phyloP scores from a whole-genome alignment of 73 alveolate species.

The Diophrys sp. region DNA sequence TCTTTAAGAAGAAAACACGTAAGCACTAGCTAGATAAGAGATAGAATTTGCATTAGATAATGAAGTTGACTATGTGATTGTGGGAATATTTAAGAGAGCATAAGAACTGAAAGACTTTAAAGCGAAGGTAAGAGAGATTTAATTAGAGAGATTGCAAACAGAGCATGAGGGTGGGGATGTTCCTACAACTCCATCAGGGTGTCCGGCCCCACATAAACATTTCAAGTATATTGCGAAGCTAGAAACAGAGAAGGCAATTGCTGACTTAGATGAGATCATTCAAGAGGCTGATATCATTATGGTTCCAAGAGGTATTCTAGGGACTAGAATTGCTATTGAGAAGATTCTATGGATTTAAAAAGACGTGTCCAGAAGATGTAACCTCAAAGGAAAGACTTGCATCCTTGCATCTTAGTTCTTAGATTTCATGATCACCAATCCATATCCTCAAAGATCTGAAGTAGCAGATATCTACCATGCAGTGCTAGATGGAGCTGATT shows the following conservation, averaged over 20 bases:
- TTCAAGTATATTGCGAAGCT: conserved; percentile 42
- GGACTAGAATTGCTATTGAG: conserved; percentile 49
- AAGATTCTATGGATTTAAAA: conserved; percentile 42
- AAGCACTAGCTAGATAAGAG: neutral
- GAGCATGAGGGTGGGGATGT: neutral
- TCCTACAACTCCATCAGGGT: neutral
- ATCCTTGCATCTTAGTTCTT: conserved; percentile 34
- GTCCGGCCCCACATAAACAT: neutral
- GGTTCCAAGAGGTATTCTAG: conserved; percentile 49
- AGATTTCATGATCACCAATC: conserved; percentile 11
- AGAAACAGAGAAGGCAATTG: conserved; percentile 45
- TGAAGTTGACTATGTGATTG: conserved; percentile 46
- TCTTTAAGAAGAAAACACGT: neutral
- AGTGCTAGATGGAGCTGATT: conserved; percentile 29
- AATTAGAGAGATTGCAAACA: neutral
- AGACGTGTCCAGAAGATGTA: conserved; percentile 27
- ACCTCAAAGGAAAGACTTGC: conserved; percentile 48
- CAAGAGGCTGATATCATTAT: conserved; percentile 28
- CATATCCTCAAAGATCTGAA: conserved; percentile 17
- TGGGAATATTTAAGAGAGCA: conserved; percentile 20
- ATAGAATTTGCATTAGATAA: conserved; percentile 11
- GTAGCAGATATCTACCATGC: conserved; percentile 13
- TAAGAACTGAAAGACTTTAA: conserved; percentile 19
- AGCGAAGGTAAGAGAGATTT: neutral
- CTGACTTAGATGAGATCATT: conserved; percentile 28